A percentile compares a stretch with the other conserved stretches of the same genome.
These are phyloP conservation scores for Hypomontagnella monticulosa DNA, from an alignment of 495 filamentous ascomycete genomes.

Conservation along the genomic window DNA sequence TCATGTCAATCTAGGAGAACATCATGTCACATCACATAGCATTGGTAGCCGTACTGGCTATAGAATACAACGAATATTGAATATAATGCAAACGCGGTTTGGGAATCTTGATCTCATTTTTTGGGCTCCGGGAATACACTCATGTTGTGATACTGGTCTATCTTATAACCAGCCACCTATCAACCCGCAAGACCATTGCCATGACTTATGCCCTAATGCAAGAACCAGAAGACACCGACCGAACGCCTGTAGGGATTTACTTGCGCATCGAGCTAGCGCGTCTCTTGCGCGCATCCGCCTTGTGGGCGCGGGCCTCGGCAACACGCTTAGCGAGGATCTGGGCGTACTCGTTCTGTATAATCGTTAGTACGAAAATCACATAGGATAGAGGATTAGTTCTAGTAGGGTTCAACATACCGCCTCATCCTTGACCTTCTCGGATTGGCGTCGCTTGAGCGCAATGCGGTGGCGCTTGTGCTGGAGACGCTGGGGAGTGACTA, in stretches of 20 bases:
- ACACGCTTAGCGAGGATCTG: conserved; percentile 94
- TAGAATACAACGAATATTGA: not conserved
- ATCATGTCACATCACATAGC: conserved; percentile 32
- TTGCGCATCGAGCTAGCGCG: conserved; percentile 95
- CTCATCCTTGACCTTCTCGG: conserved; percentile 96
- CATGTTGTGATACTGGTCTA: conserved; percentile 39
- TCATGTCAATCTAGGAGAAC: not conserved
- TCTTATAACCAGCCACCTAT: conserved; percentile 38
- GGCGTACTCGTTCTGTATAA: conserved; percentile 84
- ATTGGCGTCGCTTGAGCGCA: conserved; percentile 95
- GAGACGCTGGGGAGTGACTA: conserved; percentile 98
- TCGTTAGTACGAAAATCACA: conserved; percentile 50
- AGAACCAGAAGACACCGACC: conserved; percentile 52
- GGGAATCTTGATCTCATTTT: conserved; percentile 47
- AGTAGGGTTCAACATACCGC: conserved; percentile 73
- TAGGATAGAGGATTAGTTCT: not conserved
- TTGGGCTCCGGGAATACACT: conserved; percentile 46
- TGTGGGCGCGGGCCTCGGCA: conserved; percentile 89
- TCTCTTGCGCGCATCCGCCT: conserved; percentile 92
- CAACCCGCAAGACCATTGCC: conserved; percentile 41
- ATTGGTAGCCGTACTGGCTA: conserved; percentile 9
- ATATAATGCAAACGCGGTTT: conserved; percentile 17
- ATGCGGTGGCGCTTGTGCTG: conserved; percentile 99
- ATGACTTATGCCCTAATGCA: conserved; percentile 51
- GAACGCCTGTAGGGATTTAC: conserved; percentile 64